Percentiles rank a stretch among this genome's conserved stretches.
Conservation (phyloP, 1,284 basidiomycete species). For the Schizophyllum commune region DNA sequence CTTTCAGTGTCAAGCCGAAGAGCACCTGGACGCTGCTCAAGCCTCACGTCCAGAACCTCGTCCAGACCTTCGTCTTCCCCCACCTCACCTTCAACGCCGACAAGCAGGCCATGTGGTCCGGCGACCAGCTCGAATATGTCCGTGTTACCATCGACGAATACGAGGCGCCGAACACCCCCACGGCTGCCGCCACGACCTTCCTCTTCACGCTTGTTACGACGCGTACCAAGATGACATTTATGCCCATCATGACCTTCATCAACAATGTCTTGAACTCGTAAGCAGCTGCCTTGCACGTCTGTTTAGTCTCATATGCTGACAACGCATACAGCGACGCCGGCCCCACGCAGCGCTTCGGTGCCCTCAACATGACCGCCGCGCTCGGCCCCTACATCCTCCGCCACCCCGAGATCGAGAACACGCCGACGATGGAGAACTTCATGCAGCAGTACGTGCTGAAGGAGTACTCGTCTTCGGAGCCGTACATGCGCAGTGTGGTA, state of each 20-base stretch:
- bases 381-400: conserved; percentile 73
- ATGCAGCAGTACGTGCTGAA: conserved; percentile 66
- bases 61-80: conserved; percentile 78
- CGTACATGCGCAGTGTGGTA: conserved; percentile 71
- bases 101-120: conserved; percentile 64
- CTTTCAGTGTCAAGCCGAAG: conserved; percentile 75
- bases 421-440: conserved; percentile 70
- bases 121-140: conserved; percentile 75
- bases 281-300: conserved; percentile 22
- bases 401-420: conserved; percentile 59
- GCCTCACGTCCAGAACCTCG: conserved; percentile 69
- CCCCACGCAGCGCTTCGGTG: conserved; percentile 69
- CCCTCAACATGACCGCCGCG: conserved; percentile 72
- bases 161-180: conserved; percentile 68
- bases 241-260: conserved; percentile 72
- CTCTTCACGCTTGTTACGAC: conserved; percentile 69
- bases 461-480: conserved; percentile 55
- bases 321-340: conserved; percentile 35
- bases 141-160: conserved; percentile 71
- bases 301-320: background rate
- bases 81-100: conserved; percentile 69
- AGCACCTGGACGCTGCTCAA: conserved; percentile 80
- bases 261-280: conserved; percentile 63
- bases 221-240: conserved; percentile 70
- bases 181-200: conserved; percentile 72